phyloP scores from a whole-genome alignment of 2,329 filamentous ascomycete species.

The Epichloe festucae region DNA sequence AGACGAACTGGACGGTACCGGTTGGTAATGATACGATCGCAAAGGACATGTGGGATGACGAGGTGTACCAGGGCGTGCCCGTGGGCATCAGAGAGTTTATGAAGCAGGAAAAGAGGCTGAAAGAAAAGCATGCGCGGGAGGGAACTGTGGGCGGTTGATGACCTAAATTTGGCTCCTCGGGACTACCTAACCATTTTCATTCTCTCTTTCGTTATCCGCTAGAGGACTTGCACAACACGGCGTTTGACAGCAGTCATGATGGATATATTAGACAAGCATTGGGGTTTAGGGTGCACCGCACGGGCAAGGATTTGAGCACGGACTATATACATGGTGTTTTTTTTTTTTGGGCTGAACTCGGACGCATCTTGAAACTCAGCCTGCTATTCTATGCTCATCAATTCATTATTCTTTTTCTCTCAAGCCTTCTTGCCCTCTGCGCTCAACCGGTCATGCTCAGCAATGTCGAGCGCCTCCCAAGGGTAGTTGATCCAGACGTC shows the following conservation, averaged over 20 bases:
- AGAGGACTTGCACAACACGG: not conserved
- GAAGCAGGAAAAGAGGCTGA: slow-evolving; percentile 86
- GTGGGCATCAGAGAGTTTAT: slow-evolving; percentile 95
- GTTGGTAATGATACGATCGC: slow-evolving; percentile 26
- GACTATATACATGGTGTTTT: not conserved
- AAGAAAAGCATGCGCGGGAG: slow-evolving; percentile 54
- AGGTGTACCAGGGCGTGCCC: slow-evolving; percentile 68
- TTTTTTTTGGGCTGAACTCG: not conserved
- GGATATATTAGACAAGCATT: not conserved
- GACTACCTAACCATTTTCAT: not conserved
- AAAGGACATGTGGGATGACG: slow-evolving; percentile 46
- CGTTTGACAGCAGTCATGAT: not conserved
- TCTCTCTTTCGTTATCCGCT: not conserved
- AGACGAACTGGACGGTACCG: slow-evolving; percentile 45
- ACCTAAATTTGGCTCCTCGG: not conserved
- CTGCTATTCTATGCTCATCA: slow-evolving; percentile 1
- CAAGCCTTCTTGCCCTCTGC: slow-evolving; percentile 23
- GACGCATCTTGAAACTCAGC: not conserved
- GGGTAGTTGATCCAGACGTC: slow-evolving; percentile 99
- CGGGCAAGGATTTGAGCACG: not conserved
- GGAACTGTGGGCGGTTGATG: slow-evolving; percentile 27
- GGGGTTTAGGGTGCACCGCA: not conserved
- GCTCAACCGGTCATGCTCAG: slow-evolving; percentile 72
- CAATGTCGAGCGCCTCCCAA: slow-evolving; percentile 92
- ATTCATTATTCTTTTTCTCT: not conserved